Conservation (phyloP, 176 grass and related monocot genomes). For the Rhynchospora pubera region DNA sequence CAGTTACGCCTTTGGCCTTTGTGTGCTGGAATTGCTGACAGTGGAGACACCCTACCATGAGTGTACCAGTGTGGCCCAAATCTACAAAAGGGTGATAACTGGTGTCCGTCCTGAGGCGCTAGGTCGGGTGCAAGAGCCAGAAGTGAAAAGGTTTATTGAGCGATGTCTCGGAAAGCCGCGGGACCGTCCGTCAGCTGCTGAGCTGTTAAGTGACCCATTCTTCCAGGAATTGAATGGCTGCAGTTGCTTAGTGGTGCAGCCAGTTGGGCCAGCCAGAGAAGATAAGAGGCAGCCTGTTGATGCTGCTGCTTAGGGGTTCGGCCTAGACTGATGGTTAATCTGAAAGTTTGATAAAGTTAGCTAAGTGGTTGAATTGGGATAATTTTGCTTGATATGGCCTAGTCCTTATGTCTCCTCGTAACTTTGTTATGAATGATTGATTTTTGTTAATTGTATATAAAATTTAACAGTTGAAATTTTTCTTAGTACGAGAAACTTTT, state of each 20-base stretch:
- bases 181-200: conserved; percentile 46
- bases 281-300: not conserved
- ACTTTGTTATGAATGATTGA: too few relatives aligned
- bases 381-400: too few relatives aligned
- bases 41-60: conserved; percentile 77
- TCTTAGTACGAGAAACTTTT: too few relatives aligned
- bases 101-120: conserved; percentile 46
- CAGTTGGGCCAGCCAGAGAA: not conserved
- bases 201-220: conserved; percentile 67
- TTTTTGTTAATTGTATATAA: too few relatives aligned
- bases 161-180: conserved; percentile 59
- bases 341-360: too few relatives aligned
- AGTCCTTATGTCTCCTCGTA: too few relatives aligned
- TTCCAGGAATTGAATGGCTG: conserved; percentile 39
- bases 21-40: conserved; percentile 90
- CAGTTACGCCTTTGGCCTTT: conserved; percentile 88
- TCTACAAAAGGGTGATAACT: conserved; percentile 52
- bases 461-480: too few relatives aligned
- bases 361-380: too few relatives aligned
- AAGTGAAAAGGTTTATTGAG: conserved; percentile 61
- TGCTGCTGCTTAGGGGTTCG: not conserved
- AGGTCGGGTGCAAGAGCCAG: conserved; percentile 46
- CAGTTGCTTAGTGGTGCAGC: not conserved
- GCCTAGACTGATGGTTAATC: too few relatives aligned
- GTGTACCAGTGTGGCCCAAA: conserved; percentile 60